Percentiles rank a stretch among this genome's conserved stretches.
Evolutionary conservation across 306 rosid genomes (phyloP).

Genomic region (Dalbergia cochinchinensis): DNA sequence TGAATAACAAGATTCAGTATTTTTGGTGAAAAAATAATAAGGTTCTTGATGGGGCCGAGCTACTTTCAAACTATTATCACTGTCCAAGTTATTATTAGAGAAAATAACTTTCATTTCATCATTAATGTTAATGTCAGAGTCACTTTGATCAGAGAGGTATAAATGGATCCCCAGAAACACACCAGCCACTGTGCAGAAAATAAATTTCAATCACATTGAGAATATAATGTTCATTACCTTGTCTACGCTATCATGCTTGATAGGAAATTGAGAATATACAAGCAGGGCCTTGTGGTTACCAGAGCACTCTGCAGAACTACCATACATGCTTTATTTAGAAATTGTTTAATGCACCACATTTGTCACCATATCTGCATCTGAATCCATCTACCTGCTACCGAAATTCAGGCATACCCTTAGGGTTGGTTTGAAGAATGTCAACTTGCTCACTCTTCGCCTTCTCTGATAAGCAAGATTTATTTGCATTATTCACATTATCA

Average conservation of each 20-base stretch:
- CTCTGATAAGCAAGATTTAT: slow-evolving; percentile 50
- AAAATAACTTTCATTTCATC: slow-evolving; percentile 21
- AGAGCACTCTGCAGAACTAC: slow-evolving; percentile 49
- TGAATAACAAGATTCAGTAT: not conserved
- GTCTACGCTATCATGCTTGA: slow-evolving; percentile 46
- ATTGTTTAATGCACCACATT: slow-evolving; percentile 44
- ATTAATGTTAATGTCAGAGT: slow-evolving; percentile 41
- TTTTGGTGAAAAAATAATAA: not conserved
- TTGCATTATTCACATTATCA: slow-evolving; percentile 46
- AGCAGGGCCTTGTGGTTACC: slow-evolving; percentile 51
- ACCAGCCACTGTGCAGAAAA: slow-evolving; percentile 37
- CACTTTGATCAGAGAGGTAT: slow-evolving; percentile 39
- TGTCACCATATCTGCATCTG: slow-evolving; percentile 44
- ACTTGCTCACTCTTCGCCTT: slow-evolving; percentile 47
- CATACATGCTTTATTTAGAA: slow-evolving; percentile 46
- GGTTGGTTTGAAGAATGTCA: slow-evolving; percentile 52
- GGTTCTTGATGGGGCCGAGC: not conserved
- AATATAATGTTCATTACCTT: slow-evolving; percentile 59
- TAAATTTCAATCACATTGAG: slow-evolving; percentile 11
- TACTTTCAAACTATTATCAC: slow-evolving; percentile 30
- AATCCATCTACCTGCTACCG: slow-evolving; percentile 41
- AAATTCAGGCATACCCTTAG: slow-evolving; percentile 47
- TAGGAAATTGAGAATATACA: slow-evolving; percentile 53
- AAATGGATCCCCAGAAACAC: slow-evolving; percentile 29
- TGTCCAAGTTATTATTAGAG: not conserved